Evolutionary conservation across 495 filamentous ascomycete species (phyloP), one percentile per base, ranked within the genome.

Genomic region (Margaritispora aquatica): DNA sequence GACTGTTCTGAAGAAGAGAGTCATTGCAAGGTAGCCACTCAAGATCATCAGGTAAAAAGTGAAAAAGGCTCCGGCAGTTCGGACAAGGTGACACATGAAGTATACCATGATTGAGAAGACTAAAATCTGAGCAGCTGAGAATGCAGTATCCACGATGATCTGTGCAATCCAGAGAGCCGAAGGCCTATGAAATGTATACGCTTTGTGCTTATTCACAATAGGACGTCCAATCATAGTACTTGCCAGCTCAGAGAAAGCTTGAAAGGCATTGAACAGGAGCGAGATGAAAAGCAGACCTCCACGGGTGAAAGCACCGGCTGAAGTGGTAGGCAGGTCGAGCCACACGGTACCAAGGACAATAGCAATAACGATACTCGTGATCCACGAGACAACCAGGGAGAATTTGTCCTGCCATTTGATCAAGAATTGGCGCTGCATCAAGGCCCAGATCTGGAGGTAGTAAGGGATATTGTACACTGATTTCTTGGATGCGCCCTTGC

Each of bases 341-440:
- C 88, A 95, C 0, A 93, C 80, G 10, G 88, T 92, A 51, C 89
- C 89, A 2, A 90, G 73, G 10, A 93, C 80, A 56, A 92, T 85
- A 11, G 87, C 88, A 65, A 93, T 87, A 41, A 86, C 73, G 47
- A 90, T 86, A 60, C 82, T 84, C 5, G 89, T 87, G 46, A 87
- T 71, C 88, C 88, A 94, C 20, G 84, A 87, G 23, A 92, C 83
- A 13, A 77, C 74, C n/a, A 92, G 73, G 1, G 80, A 80, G 64
- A 92, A 88, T 51, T 86, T 86, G 66, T 96, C 90, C 66, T 92
- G 88, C 80, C 86, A 88, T 71, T 92, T 93, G 62, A 93, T 82
- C 26, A 88, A 74, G 67, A 88, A 93, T 66, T 96, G 90, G 1
- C 90, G 80, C 64, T 90, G 84, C 80, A 90, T 88, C 55, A 94